phyloP scores from a whole-genome alignment of 2,329 filamentous ascomycete genomes.

The Fusarium sp. region DNA sequence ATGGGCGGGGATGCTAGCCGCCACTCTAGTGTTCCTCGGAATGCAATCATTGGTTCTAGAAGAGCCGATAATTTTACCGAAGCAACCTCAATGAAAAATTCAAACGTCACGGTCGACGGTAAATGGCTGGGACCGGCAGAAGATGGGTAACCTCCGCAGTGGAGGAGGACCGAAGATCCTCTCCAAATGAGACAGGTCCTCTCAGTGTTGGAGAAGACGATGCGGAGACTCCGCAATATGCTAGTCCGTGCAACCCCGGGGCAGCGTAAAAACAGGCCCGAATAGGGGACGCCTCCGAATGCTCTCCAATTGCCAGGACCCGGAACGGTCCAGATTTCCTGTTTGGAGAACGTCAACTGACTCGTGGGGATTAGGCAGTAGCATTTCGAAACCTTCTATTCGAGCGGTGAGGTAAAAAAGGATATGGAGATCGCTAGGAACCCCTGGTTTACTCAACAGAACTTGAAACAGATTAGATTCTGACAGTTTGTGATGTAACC shows the following conservation, averaged over 20 bases:
- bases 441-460: background rate
- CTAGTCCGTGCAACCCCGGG: slow-evolving; percentile 16
- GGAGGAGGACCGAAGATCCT: background rate
- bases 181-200: background rate
- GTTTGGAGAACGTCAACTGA: background rate
- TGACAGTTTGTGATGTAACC: background rate
- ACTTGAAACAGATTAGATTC: slow-evolving; percentile 4
- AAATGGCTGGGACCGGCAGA: background rate
- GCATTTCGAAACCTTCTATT: background rate
- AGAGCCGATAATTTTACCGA: slow-evolving; percentile 4
- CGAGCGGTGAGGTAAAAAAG: background rate
- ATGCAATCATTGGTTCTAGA: slow-evolving; percentile 11
- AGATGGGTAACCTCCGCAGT: slow-evolving; percentile 24
- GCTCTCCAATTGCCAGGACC: background rate
- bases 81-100: slow-evolving; percentile 20
- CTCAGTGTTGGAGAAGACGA: slow-evolving; percentile 27
- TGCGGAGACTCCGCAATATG: slow-evolving; percentile 39
- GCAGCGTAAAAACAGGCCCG: background rate
- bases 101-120: slow-evolving; percentile 17
- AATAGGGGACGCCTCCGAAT: background rate
- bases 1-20: slow-evolving; percentile 20
- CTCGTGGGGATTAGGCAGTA: background rate
- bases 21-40: slow-evolving; percentile 1
- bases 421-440: background rate
- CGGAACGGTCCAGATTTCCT: background rate